Evolutionary conservation across 2,329 filamentous ascomycete species (phyloP).

Genomic region (Aspergillus viridinutans): DNA sequence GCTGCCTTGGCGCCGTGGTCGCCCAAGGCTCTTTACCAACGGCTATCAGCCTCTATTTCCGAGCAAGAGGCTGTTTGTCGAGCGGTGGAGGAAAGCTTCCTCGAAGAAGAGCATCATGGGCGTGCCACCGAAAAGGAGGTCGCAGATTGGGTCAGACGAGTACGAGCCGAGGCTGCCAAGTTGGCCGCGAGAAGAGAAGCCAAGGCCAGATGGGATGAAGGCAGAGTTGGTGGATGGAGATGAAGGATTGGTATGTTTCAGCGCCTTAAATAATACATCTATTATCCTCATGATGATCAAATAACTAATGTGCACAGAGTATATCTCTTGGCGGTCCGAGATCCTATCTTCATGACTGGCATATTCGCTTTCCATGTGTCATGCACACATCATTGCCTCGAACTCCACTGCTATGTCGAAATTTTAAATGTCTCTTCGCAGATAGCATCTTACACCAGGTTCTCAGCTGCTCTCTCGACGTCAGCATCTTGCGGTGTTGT

Average conservation of each 20-base stretch:
- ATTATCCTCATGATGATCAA: not conserved
- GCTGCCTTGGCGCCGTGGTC: slow-evolving; percentile 77
- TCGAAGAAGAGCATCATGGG: slow-evolving; percentile 57
- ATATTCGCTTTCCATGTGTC: not conserved
- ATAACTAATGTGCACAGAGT: not conserved
- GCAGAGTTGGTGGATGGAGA: slow-evolving; percentile 89
- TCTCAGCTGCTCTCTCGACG: slow-evolving; percentile 16
- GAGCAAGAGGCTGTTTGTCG: slow-evolving; percentile 80
- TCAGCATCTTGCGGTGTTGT: slow-evolving; percentile 8
- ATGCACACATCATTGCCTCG: not conserved
- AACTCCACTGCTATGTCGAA: not conserved
- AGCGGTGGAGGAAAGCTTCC: slow-evolving; percentile 87
- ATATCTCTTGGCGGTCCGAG: not conserved
- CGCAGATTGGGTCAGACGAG: slow-evolving; percentile 75
- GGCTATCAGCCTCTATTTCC: slow-evolving; percentile 67
- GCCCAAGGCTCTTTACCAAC: slow-evolving; percentile 79
- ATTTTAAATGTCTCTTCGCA: not conserved
- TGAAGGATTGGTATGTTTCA: slow-evolving; percentile 39
- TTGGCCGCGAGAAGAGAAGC: slow-evolving; percentile 79
- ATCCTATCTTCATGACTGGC: not conserved
- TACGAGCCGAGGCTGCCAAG: slow-evolving; percentile 73
- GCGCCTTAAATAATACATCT: not conserved
- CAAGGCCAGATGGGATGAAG: slow-evolving; percentile 93
- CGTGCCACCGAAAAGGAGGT: slow-evolving; percentile 75
- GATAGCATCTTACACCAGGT: slow-evolving; percentile 2